These are phyloP conservation scores for Brasilioporus rufonigricans DNA, from an alignment of 768 basidiomycete species.

Conservation along the genomic window DNA sequence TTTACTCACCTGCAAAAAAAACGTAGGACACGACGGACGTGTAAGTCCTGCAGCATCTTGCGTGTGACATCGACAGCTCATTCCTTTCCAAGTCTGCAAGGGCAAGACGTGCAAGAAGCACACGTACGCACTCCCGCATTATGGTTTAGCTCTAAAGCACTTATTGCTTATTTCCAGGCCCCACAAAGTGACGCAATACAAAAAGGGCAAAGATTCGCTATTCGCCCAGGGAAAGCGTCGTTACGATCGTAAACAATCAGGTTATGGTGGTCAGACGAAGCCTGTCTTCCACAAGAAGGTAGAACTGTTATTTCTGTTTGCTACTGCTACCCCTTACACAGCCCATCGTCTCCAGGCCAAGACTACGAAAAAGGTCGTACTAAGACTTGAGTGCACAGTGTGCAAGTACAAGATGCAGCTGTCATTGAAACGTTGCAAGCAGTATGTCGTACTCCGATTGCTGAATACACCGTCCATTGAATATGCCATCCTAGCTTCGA, in stretches of 20 bases:
- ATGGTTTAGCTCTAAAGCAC: not conserved
- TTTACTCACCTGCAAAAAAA: conserved; percentile 5
- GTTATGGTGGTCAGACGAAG: conserved; percentile 99
- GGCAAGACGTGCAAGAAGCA: conserved; percentile 97
- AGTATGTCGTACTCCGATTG: conserved; percentile 52
- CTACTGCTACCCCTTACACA: not conserved
- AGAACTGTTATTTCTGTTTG: not conserved
- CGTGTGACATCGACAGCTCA: conserved; percentile 3
- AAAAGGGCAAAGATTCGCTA: conserved; percentile 99
- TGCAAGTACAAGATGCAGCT: conserved; percentile 99
- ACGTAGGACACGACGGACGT: conserved; percentile 88
- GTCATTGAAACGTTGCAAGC: conserved; percentile 98
- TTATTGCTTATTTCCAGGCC: conserved; percentile 51
- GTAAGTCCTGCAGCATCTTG: conserved; percentile 47
- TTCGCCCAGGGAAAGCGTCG: conserved; percentile 99
- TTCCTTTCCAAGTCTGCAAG: conserved; percentile 73
- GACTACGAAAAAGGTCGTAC: conserved; percentile 99
- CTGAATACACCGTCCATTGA: not conserved
- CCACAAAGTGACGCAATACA: conserved; percentile 99
- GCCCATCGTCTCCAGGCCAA: conserved; percentile 61
- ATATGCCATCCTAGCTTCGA: conserved; percentile 70
- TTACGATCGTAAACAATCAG: conserved; percentile 98
- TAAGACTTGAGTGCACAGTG: conserved; percentile 94
- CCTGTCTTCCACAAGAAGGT: conserved; percentile 99
- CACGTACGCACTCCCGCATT: conserved; percentile 62